Base-by-base conservation (phyloP, 768 basidiomycete genomes). In the Lyophyllum semitale region DNA sequence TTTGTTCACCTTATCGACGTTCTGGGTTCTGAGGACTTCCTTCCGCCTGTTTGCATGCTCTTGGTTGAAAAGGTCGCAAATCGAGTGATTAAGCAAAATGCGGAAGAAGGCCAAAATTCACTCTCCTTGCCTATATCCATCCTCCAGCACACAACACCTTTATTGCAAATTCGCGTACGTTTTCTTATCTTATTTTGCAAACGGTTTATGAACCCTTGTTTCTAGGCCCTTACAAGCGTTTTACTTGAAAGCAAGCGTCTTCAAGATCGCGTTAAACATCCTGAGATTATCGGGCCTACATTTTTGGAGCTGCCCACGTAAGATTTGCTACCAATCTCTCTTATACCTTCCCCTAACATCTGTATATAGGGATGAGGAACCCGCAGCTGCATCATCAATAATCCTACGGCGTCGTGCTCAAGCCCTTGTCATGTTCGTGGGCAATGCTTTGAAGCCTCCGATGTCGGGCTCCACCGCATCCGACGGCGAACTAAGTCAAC, bases 1-100 rank as follows among this genome's bases (percentile, higher is more conserved):
- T 98, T 95, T 71, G 77, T 85, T 2, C 93, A 95, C 66, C 81
- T 99, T 13, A 82, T 91, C 20, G 85, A 92, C 51, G 87, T 89
- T 1, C 80, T 98, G 20, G 95, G 93, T 2, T 74, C 87, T 7
- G 73, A 79, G 8, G 86, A 93, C 26, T 99, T 95, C 76, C 73
- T 96, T 41, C 79, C 91, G 0, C 88, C 94, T 0, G 69, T 97
- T 13, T 84, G 81, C 51, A 89, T 97, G 84, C 82, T 98, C 0
- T 77, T 98, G 22, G 77, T 94, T 1, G 92, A 95, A 63, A 92
- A 89, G 61, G 76, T 81, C 3, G 81, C 85, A 8, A 90, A 84
- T 59, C 84, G 87, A 17, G 79, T 88, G 32, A 80, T 84, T 11
- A 83, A 87, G 42, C 88, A 87, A 65, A 77, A 73, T 32, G 60